These are phyloP conservation scores for Penicillium sp. DNA, from an alignment of 2,329 filamentous ascomycete species.

Conservation along the genomic window DNA sequence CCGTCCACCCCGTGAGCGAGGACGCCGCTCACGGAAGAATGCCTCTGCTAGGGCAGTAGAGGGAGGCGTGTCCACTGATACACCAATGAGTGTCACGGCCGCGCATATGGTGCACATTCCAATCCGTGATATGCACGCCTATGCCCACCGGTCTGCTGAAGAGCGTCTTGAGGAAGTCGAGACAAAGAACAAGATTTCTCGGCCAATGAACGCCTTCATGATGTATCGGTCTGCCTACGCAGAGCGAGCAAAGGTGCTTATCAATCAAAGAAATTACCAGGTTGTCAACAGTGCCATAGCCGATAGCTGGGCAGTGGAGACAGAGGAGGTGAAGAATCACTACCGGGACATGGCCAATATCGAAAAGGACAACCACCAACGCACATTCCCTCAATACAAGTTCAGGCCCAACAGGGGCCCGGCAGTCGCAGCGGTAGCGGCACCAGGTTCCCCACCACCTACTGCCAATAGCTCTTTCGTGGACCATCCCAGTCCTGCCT, in stretches of 20 bases:
- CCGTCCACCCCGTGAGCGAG: conserved; percentile 5
- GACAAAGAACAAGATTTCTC: conserved; percentile 76
- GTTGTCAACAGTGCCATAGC: conserved; percentile 86
- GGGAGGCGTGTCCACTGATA: conserved; percentile 6
- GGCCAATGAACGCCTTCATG: conserved; percentile 98
- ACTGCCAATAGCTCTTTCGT: neutral
- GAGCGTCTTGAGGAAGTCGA: conserved; percentile 67
- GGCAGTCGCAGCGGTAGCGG: conserved; percentile 11
- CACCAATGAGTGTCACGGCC: conserved; percentile 31
- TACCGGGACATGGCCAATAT: conserved; percentile 78
- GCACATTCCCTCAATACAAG: conserved; percentile 88
- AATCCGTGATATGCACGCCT: conserved; percentile 75
- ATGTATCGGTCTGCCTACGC: conserved; percentile 92
- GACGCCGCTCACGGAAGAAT: conserved; percentile 12
- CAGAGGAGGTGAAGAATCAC: conserved; percentile 67
- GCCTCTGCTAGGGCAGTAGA: neutral
- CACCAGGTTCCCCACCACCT: neutral
- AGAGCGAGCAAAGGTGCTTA: conserved; percentile 78
- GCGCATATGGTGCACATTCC: conserved; percentile 51
- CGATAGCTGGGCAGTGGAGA: conserved; percentile 80
- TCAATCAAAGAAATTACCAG: conserved; percentile 88
- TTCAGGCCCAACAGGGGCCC: conserved; percentile 79
- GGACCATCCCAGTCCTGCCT: neutral
- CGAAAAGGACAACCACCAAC: conserved; percentile 80
- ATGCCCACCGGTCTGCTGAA: conserved; percentile 71